phyloP scores from a whole-genome alignment of 2,329 filamentous ascomycete genomes.

The Cadophora luteo-olivacea region DNA sequence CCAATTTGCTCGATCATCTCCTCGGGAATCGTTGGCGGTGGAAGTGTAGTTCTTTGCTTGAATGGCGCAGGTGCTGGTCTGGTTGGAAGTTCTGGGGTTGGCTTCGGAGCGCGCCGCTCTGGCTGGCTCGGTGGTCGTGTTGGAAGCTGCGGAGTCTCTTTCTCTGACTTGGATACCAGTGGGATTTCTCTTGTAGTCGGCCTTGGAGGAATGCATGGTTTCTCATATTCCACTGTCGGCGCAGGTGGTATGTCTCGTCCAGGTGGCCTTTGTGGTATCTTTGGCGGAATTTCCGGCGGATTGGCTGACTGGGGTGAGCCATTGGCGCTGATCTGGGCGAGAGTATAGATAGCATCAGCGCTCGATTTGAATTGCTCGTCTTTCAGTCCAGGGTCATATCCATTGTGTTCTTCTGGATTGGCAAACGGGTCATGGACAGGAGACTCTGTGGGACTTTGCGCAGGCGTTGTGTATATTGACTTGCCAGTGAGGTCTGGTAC shows the following conservation, averaged over 20 bases:
- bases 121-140: slow-evolving; percentile 9
- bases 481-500: slow-evolving; percentile 18
- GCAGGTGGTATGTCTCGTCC: background rate
- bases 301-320: background rate
- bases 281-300: background rate
- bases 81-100: slow-evolving; percentile 2
- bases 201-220: background rate
- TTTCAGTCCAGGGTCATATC: background rate
- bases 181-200: slow-evolving; percentile 1
- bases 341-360: background rate
- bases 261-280: background rate
- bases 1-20: slow-evolving; percentile 3
- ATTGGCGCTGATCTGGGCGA: slow-evolving; percentile 8
- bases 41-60: background rate
- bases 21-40: slow-evolving; percentile 14
- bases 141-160: slow-evolving; percentile 12
- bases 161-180: background rate
- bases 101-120: background rate
- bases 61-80: slow-evolving; percentile 8
- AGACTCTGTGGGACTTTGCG: slow-evolving; percentile 10
- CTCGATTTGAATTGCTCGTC: slow-evolving; percentile 7
- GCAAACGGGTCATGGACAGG: slow-evolving; percentile 4
- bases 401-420: slow-evolving; percentile 3
- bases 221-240: background rate
- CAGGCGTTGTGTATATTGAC: slow-evolving; percentile 10